Conservation (phyloP, 257 asterid genomes). For the Buddleja alternifolia region DNA sequence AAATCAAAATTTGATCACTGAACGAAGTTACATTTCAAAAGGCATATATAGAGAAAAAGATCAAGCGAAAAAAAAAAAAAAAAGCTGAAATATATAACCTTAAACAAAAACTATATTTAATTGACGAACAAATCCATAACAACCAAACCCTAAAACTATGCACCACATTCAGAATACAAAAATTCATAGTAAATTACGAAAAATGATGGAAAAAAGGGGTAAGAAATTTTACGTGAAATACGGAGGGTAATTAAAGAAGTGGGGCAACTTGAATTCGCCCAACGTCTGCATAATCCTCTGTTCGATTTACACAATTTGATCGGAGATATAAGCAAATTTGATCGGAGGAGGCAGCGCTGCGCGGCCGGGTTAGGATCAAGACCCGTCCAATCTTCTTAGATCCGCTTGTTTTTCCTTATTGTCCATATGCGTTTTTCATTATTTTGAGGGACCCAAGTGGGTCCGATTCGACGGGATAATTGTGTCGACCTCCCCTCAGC, state of each 20-base stretch:
- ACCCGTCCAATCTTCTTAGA: no score
- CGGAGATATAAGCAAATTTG: no score
- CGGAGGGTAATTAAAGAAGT: conserved; percentile 75
- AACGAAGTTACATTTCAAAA: neutral
- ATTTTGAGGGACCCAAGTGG: no score
- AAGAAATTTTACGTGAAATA: conserved; percentile 62
- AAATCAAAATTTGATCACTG: neutral
- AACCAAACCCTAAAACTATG: neutral
- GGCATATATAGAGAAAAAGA: no score
- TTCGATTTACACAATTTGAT: neutral
- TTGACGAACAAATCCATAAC: neutral
- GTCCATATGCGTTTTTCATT: no score
- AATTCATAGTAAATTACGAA: neutral
- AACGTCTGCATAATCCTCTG: conserved; percentile 57
- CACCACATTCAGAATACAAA: neutral
- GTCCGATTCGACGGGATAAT: no score
- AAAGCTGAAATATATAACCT: neutral
- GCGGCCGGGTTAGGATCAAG: no score
- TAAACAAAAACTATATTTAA: neutral
- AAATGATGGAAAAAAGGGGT: conserved; percentile 15
- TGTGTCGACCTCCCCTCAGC: no score
- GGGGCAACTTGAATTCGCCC: conserved; percentile 76
- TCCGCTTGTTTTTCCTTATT: no score
- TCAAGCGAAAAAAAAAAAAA: neutral
- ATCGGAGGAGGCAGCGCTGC: no score